Base-by-base conservation (phyloP, 2,329 filamentous ascomycete species). In the Dothidotthia symphoricarpi region DNA sequence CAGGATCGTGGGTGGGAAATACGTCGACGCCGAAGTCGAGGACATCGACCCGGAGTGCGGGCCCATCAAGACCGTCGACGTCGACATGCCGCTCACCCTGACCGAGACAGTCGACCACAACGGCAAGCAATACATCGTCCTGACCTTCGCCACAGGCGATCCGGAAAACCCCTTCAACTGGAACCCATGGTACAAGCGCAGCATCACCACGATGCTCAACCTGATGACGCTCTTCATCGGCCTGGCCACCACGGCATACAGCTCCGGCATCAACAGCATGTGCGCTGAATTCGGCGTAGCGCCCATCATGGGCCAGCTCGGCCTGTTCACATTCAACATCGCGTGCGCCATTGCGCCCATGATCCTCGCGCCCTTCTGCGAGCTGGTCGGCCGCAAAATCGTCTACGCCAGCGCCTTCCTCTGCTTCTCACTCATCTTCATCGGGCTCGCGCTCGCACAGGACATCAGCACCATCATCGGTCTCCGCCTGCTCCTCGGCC, bases 181-280 rank as follows among this genome's bases (percentile, higher is more conserved):
- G 55, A 58, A 55, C 5, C 49, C 47, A 2, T 58, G 55, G 53
- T 57, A 58, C 43, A 58, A 58, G 43, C 51, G 55, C 19, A 48
- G 47, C 32, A 52, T 58, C 31, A 55, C 53, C 10, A 58, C 53
- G n/a, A 49, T 58, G 43, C 41, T 58, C 15, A 57, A 57, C 31
- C 24, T 58, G 27, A 58, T 58, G 55, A 58, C 55, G 1, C 45
- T 58, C 0, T 58, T 58, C 31, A 58, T 58, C 37, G 55, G 55
- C 31, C 46, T 58, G 0, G 55, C 53, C 9, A 58, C 55, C 9
- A 58, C 53, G 4, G 55, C 55, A 11, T 58, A 58, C 36, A 53
- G 51, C 15, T 58, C 55, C 4, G 53, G 55, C 24, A 58, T 58
- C 38, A 41, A 43, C 41, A 56, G 49, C 17, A 58, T 58, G 55